Conservation (phyloP, 2,329 filamentous ascomycete genomes). For the Aspergillus fructus region DNA sequence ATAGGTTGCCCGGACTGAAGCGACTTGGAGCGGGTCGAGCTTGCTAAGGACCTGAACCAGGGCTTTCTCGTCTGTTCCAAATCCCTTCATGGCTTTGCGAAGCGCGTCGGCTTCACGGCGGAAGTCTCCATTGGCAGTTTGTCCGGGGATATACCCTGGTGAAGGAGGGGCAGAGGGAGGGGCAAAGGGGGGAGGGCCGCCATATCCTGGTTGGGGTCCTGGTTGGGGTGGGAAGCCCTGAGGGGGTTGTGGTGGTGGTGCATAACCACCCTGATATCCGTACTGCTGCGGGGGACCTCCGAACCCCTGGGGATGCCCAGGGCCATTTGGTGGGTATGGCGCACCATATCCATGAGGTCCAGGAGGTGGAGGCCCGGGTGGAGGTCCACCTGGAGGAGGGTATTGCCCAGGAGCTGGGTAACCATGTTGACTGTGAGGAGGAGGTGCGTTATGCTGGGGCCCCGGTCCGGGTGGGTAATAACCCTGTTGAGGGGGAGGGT, state of each 20-base stretch:
- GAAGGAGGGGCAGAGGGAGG: slow-evolving; percentile 62
- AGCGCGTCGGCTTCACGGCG: slow-evolving; percentile 68
- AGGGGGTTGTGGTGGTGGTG: slow-evolving; percentile 6
- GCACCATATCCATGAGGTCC: not conserved
- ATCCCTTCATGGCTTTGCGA: slow-evolving; percentile 85
- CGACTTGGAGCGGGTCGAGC: slow-evolving; percentile 76
- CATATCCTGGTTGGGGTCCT: slow-evolving; percentile 1
- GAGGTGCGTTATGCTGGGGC: not conserved
- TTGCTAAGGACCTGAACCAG: slow-evolving; percentile 69
- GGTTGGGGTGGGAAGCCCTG: not conserved
- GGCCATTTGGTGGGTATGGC: not conserved
- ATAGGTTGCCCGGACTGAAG: slow-evolving; percentile 67
- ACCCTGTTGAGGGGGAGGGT: not conserved
- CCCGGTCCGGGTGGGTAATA: not conserved
- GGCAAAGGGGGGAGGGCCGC: slow-evolving; percentile 46
- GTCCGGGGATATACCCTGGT: slow-evolving; percentile 71
- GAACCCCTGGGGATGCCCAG: not conserved
- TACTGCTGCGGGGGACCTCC: not conserved
- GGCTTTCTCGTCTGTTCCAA: slow-evolving; percentile 81
- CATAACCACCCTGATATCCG: slow-evolving; percentile 2
- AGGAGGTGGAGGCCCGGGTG: not conserved
- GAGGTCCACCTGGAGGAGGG: not conserved
- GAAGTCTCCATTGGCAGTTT: slow-evolving; percentile 66
- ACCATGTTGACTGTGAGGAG: not conserved
- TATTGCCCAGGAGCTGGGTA: not conserved